Conservation (phyloP, 768 basidiomycete species). For the Lactifluus echinatus region DNA sequence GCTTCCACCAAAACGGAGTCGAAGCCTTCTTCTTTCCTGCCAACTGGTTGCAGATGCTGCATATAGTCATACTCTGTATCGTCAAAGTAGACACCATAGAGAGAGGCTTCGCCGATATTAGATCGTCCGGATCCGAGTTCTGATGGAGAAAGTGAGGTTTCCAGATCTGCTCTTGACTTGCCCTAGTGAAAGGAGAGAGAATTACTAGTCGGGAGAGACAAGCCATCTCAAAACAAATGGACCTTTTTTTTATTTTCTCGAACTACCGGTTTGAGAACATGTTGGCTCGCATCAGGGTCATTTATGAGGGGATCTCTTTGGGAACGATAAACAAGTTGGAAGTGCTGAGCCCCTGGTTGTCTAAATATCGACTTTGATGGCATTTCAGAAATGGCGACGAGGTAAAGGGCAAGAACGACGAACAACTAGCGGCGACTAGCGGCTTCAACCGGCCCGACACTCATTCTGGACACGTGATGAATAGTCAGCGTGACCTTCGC, state of each 20-base stretch:
- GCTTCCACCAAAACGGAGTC: constrained; percentile 78
- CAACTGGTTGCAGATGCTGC: constrained; percentile 84
- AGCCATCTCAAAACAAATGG: background rate
- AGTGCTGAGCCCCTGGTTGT: constrained; percentile 83
- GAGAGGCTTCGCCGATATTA: constrained; percentile 78
- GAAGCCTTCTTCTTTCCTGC: constrained; percentile 68
- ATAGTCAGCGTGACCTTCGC: background rate
- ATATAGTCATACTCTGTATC: constrained; percentile 98
- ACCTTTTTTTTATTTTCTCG: constrained; percentile 68
- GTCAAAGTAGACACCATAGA: constrained; percentile 90
- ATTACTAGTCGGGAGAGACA: constrained; percentile 4
- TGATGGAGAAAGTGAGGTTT: constrained; percentile 42
- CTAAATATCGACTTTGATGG: constrained; percentile 82
- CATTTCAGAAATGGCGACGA: constrained; percentile 40
- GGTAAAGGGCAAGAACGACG: too few species aligned
- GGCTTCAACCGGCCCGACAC: background rate
- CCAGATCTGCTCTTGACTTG: constrained; percentile 76
- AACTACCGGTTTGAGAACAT: constrained; percentile 82
- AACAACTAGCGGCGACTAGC: too few species aligned
- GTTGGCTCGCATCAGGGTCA: constrained; percentile 79
- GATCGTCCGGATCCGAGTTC: constrained; percentile 37
- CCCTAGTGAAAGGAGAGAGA: constrained; percentile 37
- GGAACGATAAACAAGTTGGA: constrained; percentile 94
- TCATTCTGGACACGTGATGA: constrained; percentile 1
- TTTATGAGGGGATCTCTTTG: constrained; percentile 93